phyloP scores from a whole-genome alignment of 805 yeast species.

The Scheffersomyces coipomensis region DNA sequence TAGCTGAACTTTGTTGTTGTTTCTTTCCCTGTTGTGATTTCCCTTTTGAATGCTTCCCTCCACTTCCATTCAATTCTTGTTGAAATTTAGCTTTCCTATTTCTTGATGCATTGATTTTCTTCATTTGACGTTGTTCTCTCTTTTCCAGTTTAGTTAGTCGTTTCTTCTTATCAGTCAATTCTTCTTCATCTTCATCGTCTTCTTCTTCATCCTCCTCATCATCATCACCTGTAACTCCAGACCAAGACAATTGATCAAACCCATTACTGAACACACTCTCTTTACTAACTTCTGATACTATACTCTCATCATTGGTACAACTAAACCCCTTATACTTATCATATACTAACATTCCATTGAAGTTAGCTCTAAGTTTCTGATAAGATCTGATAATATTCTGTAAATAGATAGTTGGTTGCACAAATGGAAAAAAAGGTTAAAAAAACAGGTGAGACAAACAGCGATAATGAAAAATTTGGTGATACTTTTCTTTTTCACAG shows the following conservation, averaged over 20 bases:
- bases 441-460: neutral
- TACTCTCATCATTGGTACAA: neutral
- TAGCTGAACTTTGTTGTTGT: neutral
- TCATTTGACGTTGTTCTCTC: conserved; percentile 18
- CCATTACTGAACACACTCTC: conserved; percentile 25
- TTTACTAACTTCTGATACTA: neutral
- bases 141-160: conserved; percentile 17
- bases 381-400: too few relatives aligned
- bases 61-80: conserved; percentile 6
- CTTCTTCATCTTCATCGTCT: conserved; percentile 4
- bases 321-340: conserved; percentile 14
- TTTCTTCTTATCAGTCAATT: conserved; percentile 1
- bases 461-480: neutral
- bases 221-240: conserved; percentile 3
- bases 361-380: too few relatives aligned
- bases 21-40: neutral
- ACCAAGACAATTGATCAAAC: conserved; percentile 43
- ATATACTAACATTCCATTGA: conserved; percentile 4
- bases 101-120: conserved; percentile 19
- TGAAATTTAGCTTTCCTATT: conserved; percentile 14
- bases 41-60: neutral
- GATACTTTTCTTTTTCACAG: neutral
- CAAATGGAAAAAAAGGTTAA: neutral
- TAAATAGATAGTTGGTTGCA: too few relatives aligned
- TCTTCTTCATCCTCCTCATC: conserved; percentile 3